Evolutionary conservation across 495 filamentous ascomycete genomes (phyloP), one percentile per base, ranked within the genome.

Genomic region (Penicillium tannophilum): DNA sequence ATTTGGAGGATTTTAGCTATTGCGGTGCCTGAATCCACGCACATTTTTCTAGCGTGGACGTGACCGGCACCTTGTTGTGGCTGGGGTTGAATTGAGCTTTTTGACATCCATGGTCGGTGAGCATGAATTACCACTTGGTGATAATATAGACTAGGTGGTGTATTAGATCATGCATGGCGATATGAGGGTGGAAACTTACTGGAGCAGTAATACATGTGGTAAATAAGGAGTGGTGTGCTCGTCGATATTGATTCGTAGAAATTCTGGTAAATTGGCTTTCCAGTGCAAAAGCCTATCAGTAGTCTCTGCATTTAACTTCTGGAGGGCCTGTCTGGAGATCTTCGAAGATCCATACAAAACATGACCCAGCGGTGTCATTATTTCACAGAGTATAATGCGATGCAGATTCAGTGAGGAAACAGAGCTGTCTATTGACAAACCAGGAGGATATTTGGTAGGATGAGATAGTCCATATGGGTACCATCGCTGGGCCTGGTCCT

Each of bases 1-100:
- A 77, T 64, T 10, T 71, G 67, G 26, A 82, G 70, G 3, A 82
- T 67, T 1, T 70, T 63, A 11, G 78, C 70, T 17, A 82, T 73
- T 12, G 73, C 69, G 0, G 52, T 58, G 9, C 63, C 66, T 11
- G 68, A 65, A 12, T 69, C 66, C 8, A 71, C 62, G 35, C 70
- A 73, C 48, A 64, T 64, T 23, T 49, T 45, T 33, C 68, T 62
- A 10, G 66, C 63, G 14, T 71, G 67, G 19, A 46, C 35, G 42
- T 60, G 52, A 17, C 69, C 65, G 3, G 56, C 49, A 10, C 61
- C 61, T 39, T 59, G 58, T 14, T 58, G 65, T 4, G 65, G 59
- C 19, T 56, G 53, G 33, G 62, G 58, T n/a, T 67, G 66, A 12
- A 57, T 54, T 42, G 35, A 52, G 33, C 35, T 43, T 50, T 56